Evolutionary conservation across 495 filamentous ascomycete genomes (phyloP).

Genomic region (Penicillium soppii): DNA sequence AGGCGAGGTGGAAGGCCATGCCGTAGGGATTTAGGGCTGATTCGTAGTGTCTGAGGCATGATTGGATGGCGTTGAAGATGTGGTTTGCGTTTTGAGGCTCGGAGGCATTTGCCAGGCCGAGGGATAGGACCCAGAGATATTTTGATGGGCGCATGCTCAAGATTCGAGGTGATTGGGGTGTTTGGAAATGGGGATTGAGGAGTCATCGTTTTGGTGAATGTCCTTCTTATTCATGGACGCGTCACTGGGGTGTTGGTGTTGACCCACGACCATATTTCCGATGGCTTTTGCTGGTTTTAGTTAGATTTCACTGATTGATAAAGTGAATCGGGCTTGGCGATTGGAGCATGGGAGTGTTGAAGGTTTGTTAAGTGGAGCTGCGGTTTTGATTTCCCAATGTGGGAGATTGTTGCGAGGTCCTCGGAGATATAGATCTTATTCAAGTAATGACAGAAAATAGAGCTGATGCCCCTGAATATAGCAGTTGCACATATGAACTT

Average conservation of each 20-base stretch:
- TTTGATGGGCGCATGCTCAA: neutral
- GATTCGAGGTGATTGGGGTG: too few species aligned
- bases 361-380: neutral
- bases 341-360: too few species aligned
- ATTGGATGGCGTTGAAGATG: conserved; percentile 60
- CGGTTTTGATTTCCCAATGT: neutral
- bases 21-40: conserved; percentile 59
- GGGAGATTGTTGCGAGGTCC: too few species aligned
- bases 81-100: conserved; percentile 36
- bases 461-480: too few species aligned
- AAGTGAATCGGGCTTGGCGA: too few species aligned
- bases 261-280: neutral
- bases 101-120: neutral
- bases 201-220: too few species aligned
- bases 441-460: too few species aligned
- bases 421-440: too few species aligned
- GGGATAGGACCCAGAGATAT: neutral
- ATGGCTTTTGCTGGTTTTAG: neutral
- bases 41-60: conserved; percentile 58
- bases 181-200: too few species aligned
- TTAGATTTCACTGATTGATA: neutral
- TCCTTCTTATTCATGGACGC: neutral
- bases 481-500: too few species aligned
- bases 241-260: too few species aligned
- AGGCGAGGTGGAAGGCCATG: conserved; percentile 53